Percentiles rank a stretch among this genome's conserved stretches.
These are phyloP conservation scores for Bathelium albidoporum DNA, from an alignment of 495 filamentous ascomycete genomes.

Conservation along the genomic window DNA sequence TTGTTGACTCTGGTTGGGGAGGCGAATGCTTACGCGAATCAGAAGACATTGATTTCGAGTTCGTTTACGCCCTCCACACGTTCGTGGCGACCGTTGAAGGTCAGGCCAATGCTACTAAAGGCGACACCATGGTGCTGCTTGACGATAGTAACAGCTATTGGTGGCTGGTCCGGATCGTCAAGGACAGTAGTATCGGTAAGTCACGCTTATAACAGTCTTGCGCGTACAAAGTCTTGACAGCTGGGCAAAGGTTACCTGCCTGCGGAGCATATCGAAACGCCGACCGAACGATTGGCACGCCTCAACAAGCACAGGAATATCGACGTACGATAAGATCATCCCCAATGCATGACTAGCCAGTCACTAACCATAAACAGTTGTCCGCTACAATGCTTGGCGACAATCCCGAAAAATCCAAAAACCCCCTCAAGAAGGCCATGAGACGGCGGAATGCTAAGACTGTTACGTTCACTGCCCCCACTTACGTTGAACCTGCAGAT, in stretches of 20 bases:
- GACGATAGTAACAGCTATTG: constrained; percentile 99
- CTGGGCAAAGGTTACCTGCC: constrained; percentile 71
- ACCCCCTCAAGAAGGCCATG: constrained; percentile 82
- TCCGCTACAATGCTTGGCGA: constrained; percentile 92
- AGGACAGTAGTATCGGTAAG: constrained; percentile 93
- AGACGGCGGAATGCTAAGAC: constrained; percentile 78
- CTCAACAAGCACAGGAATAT: constrained; percentile 98
- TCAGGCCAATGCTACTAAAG: constrained; percentile 95
- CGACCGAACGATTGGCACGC: constrained; percentile 83
- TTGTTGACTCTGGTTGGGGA: constrained; percentile 58
- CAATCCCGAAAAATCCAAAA: constrained; percentile 77
- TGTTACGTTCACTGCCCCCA: constrained; percentile 76
- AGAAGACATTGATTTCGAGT: constrained; percentile 99
- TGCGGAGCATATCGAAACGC: constrained; percentile 97
- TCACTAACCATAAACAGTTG: constrained; percentile 42
- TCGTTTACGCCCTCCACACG: constrained; percentile 95
- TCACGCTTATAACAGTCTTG: neutral
- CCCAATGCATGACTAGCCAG: neutral
- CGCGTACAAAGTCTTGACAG: constrained; percentile 2
- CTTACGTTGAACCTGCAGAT: constrained; percentile 85
- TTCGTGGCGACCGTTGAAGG: constrained; percentile 97
- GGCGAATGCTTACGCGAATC: constrained; percentile 67
- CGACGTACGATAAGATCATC: constrained; percentile 52
- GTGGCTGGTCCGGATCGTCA: constrained; percentile 96
- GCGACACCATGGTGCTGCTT: constrained; percentile 99